Base-by-base conservation (phyloP, 2,329 filamentous ascomycete species). In the Xylaria digitata region DNA sequence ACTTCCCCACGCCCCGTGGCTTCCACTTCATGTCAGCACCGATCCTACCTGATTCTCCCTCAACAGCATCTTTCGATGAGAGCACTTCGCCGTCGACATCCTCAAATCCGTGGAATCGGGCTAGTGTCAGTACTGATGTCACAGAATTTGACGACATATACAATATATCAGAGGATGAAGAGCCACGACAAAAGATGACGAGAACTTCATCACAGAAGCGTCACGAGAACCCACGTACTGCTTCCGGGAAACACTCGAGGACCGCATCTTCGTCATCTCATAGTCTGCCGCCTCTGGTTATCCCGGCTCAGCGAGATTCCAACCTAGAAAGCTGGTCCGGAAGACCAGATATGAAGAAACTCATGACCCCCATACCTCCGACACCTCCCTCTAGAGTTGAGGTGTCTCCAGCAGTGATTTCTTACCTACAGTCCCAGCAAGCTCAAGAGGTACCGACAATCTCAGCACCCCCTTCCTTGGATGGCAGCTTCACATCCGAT, bases 141-240 rank as follows among this genome's bases (percentile, higher is more conserved):
- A 92, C 87, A 72, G 90, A 93, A 70, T 95, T 95, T 74, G 92
- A 97, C 79, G 93, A 96, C 74, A 82, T 97, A 55, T 97, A 97
- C 78, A 92, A 96, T 78, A 86, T 93, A 48, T 94, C 92, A 17
- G 93, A 96, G 71, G 89, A 93, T 61, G 93, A 97, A 73, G 85
- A 87, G 8, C 77, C 77, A 40, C 74, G 72, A 73, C 78, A 78
- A 75, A 83, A 87, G 72, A 80, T 80, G 75, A 80, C 77, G 77
- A 80, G 73, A 77, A 80, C 73, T 69, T 82, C 76, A 57, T 79
- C 75, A 40, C 75, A 79, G 70, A 74, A 73, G 71, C 77, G 76
- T 56, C 75, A 71, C 75, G 76, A 73, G 73, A 82, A 74, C 76
- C 75, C 74, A 57, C 74, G 74, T 63, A 70, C 73, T 23, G 66